These are phyloP conservation scores for Paraconiothyrium sp. DNA, from an alignment of 2,329 filamentous ascomycete species.

Conservation along the genomic window DNA sequence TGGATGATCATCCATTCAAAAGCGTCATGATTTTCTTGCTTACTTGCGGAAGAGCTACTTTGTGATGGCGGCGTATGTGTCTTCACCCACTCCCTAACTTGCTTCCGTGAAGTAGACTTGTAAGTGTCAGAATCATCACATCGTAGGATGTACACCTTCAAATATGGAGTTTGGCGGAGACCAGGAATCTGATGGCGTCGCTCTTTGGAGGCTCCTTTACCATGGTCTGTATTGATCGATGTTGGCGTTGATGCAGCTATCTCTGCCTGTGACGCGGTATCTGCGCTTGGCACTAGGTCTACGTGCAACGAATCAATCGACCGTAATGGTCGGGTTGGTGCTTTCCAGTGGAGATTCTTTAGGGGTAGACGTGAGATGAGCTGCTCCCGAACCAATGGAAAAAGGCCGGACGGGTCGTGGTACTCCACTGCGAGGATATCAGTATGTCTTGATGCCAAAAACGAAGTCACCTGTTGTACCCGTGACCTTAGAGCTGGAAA, in stretches of 20 bases:
- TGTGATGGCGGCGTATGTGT: conserved; percentile 68
- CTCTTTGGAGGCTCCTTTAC: conserved; percentile 53
- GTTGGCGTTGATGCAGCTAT: conserved; percentile 31
- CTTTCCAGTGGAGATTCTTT: conserved; percentile 96
- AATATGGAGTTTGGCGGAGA: conserved; percentile 88
- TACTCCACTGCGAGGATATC: conserved; percentile 78
- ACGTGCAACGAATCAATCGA: conserved; percentile 94
- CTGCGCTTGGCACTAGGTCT: conserved; percentile 75
- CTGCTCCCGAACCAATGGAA: conserved; percentile 80
- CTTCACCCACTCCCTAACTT: conserved; percentile 92
- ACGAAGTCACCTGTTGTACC: conserved; percentile 42
- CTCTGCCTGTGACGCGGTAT: conserved; percentile 54
- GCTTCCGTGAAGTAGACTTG: conserved; percentile 79
- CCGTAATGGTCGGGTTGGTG: conserved; percentile 85
- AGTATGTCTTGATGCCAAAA: conserved; percentile 21
- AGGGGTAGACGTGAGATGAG: conserved; percentile 83
- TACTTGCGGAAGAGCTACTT: conserved; percentile 65
- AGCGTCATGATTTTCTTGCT: conserved; percentile 92
- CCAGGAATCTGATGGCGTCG: conserved; percentile 95
- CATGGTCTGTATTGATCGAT: conserved; percentile 38
- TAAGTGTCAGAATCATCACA: conserved; percentile 97
- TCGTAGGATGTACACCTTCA: conserved; percentile 87
- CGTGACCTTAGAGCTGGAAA: conserved; percentile 62
- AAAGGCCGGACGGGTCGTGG: conserved; percentile 90
- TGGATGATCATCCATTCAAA: conserved; percentile 96